phyloP scores from a whole-genome alignment of 805 yeast genomes.

The Danielozyma ontarioensis region DNA sequence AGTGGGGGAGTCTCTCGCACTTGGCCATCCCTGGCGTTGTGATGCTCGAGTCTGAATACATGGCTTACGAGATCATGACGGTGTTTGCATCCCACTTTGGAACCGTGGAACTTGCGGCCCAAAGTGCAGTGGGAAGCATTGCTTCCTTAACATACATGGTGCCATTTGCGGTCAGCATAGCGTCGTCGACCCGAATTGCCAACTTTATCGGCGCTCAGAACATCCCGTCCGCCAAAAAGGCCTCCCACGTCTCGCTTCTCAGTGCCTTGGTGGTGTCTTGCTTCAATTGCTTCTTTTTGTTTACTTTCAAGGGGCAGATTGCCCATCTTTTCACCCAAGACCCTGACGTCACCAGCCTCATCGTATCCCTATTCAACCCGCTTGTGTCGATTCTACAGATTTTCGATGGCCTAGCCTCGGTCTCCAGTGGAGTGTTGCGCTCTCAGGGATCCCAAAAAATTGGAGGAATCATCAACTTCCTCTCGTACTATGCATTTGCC shows the following conservation, averaged over 20 bases:
- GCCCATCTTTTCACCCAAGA: conserved; percentile 61
- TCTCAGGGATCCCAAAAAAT: conserved; percentile 73
- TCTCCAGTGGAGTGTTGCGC: conserved; percentile 67
- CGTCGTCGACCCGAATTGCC: conserved; percentile 41
- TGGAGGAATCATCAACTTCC: conserved; percentile 65
- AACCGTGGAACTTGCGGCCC: conserved; percentile 47
- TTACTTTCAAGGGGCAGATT: conserved; percentile 42
- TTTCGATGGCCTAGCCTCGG: conserved; percentile 65
- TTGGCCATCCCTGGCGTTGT: conserved; percentile 42
- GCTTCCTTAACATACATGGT: conserved; percentile 41
- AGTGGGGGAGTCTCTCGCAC: conserved; percentile 31
- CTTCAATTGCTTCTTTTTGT: conserved; percentile 41
- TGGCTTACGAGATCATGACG: conserved; percentile 44
- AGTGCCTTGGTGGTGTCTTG: conserved; percentile 25
- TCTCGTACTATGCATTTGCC: conserved; percentile 68
- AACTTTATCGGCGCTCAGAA: conserved; percentile 41
- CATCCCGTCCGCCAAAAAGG: conserved; percentile 28
- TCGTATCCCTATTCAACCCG: conserved; percentile 53
- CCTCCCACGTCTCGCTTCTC: conserved; percentile 28
- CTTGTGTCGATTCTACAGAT: conserved; percentile 61
- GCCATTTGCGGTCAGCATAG: conserved; percentile 43
- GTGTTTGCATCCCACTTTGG: conserved; percentile 44
- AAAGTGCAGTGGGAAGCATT: conserved; percentile 45
- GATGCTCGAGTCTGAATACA: conserved; percentile 41
- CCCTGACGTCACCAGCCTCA: conserved; percentile 46